A percentile compares a stretch with the other conserved stretches of the same genome.
phyloP scores from a whole-genome alignment of 1,284 basidiomycete genomes.

The Trichosporon inkin region DNA sequence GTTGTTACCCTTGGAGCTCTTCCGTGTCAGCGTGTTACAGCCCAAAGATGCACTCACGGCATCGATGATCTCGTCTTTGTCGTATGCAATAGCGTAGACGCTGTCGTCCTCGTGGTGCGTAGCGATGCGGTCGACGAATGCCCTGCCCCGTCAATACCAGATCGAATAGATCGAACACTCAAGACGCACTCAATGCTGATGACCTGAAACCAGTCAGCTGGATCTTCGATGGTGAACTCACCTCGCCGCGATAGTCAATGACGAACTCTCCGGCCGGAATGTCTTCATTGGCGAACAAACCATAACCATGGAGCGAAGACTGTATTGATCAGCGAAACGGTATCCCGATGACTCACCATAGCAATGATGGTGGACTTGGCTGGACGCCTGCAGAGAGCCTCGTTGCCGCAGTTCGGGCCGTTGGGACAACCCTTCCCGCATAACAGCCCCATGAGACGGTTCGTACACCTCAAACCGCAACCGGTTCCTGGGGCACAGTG shows the following conservation, averaged over 20 bases:
- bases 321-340: too few relatives aligned
- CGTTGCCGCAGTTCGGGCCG: conserved; percentile 45
- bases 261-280: conserved; percentile 52
- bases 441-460: conserved; percentile 52
- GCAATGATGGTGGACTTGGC: conserved; percentile 38
- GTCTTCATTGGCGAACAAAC: conserved; percentile 47
- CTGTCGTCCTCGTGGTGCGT: conserved; percentile 43
- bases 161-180: background rate
- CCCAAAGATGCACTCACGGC: background rate
- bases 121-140: conserved; percentile 42
- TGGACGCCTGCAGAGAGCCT: conserved; percentile 38
- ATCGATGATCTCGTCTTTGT: conserved; percentile 53
- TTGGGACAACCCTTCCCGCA: conserved; percentile 52
- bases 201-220: conserved; percentile 21
- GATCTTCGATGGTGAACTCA: too few relatives aligned
- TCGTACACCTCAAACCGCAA: conserved; percentile 52
- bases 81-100: conserved; percentile 53
- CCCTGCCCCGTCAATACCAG: conserved; percentile 22
- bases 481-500: conserved; percentile 42
- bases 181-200: conserved; percentile 35
- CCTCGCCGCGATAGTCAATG: too few relatives aligned
- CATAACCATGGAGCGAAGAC: conserved; percentile 47
- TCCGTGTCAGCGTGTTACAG: too few relatives aligned
- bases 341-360: conserved; percentile 32
- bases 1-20: conserved; percentile 45